Percentiles rank a stretch among this genome's conserved stretches.
Evolutionary conservation across 352 stramenopile species (phyloP).

Genomic region (Pythium insidiosum): DNA sequence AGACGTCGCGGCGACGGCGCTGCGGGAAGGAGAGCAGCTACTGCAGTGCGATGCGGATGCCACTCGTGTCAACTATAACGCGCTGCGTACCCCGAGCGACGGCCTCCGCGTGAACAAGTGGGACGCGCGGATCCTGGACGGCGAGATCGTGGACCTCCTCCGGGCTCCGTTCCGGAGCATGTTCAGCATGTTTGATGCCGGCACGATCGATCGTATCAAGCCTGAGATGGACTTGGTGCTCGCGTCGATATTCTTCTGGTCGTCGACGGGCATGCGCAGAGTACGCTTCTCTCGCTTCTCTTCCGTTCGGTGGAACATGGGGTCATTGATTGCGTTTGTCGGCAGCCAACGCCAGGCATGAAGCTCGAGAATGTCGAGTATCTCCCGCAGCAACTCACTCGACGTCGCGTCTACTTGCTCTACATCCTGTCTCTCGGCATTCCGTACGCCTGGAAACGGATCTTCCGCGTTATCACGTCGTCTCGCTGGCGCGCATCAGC

Average conservation of each 20-base stretch:
- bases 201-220: conserved; percentile 52
- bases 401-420: conserved; percentile 36
- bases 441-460: conserved; percentile 73
- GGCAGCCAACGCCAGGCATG: conserved; percentile 77
- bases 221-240: conserved; percentile 66
- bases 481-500: conserved; percentile 24
- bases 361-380: conserved; percentile 79
- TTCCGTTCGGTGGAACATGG: background rate
- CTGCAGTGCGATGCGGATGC: background rate
- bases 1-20: conserved; percentile 16
- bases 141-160: conserved; percentile 69
- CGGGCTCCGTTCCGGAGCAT: conserved; percentile 69
- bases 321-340: background rate
- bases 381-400: conserved; percentile 29
- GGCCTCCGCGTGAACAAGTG: conserved; percentile 78
- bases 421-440: conserved; percentile 66
- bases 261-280: conserved; percentile 50
- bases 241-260: conserved; percentile 44
- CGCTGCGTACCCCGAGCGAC: conserved; percentile 28
- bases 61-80: conserved; percentile 30
- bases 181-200: conserved; percentile 71
- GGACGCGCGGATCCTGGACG: conserved; percentile 75
- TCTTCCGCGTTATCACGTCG: conserved; percentile 53
- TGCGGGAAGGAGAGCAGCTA: conserved; percentile 22
- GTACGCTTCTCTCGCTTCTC: conserved; percentile 19